Evolutionary conservation across 805 yeast species (phyloP).

Genomic region (Gaillardinia entomophila): DNA sequence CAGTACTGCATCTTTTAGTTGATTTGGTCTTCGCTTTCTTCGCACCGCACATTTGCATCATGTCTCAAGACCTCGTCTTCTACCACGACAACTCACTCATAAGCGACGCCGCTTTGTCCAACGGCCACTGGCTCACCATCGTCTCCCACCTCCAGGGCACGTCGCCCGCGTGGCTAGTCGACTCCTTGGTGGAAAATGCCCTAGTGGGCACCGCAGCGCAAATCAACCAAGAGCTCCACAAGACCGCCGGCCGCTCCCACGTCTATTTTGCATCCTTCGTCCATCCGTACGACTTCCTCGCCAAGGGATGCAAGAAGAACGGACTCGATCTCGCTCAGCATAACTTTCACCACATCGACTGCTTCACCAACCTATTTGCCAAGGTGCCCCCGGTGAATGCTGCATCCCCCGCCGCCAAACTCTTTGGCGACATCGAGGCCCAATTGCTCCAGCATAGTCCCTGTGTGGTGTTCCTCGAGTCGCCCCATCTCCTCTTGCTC

Average conservation of each 20-base stretch:
- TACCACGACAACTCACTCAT: slow-evolving; percentile 47
- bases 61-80: slow-evolving; percentile 48
- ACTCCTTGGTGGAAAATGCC: slow-evolving; percentile 48
- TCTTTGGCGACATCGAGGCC: slow-evolving; percentile 9
- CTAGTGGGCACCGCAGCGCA: slow-evolving; percentile 41
- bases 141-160: slow-evolving; percentile 43
- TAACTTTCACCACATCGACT: slow-evolving; percentile 37
- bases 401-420: slow-evolving; percentile 4
- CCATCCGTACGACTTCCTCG: slow-evolving; percentile 25
- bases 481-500: slow-evolving; percentile 41
- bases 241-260: slow-evolving; percentile 16
- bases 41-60: no score
- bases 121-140: slow-evolving; percentile 15
- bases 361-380: slow-evolving; percentile 41
- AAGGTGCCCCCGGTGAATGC: slow-evolving; percentile 16
- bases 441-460: not conserved
- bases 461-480: slow-evolving; percentile 36
- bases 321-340: slow-evolving; percentile 26
- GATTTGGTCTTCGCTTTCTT: no score
- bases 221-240: slow-evolving; percentile 27
- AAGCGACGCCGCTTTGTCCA: slow-evolving; percentile 15
- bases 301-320: slow-evolving; percentile 32
- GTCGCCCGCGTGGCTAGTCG: slow-evolving; percentile 58
- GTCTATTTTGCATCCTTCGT: slow-evolving; percentile 32
- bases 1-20: no score